Evolutionary conservation across 2,329 filamentous ascomycete genomes (phyloP).

Genomic region (Fusarium falciforme): DNA sequence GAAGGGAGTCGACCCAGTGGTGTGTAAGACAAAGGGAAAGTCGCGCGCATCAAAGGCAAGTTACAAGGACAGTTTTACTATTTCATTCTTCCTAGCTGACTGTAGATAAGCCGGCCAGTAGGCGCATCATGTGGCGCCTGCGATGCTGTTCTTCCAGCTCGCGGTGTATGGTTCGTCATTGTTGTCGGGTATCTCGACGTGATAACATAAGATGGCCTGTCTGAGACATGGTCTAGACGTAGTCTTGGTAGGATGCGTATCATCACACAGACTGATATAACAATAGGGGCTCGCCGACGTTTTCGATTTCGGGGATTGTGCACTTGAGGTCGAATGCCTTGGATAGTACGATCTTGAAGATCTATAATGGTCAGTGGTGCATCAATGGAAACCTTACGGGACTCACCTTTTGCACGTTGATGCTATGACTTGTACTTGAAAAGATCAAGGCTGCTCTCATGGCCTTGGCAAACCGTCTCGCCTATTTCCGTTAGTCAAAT

Average conservation of each 20-base stretch:
- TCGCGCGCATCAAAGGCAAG: constrained; percentile 13
- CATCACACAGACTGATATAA: constrained; percentile 78
- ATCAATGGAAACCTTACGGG: too few species aligned
- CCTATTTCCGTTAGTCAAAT: constrained; percentile 62
- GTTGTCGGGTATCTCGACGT: constrained; percentile 38
- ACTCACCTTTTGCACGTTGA: constrained; percentile 95
- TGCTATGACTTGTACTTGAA: constrained; percentile 98
- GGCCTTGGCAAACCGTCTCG: constrained; percentile 94
- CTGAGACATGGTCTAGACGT: constrained; percentile 6
- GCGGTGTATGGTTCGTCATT: constrained; percentile 29
- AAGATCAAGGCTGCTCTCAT: constrained; percentile 99
- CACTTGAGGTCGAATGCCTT: constrained; percentile 99
- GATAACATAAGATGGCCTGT: constrained; percentile 30
- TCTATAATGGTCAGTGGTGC: constrained; percentile 64
- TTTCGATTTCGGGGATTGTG: constrained; percentile 98
- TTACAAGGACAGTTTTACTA: constrained; percentile 37
- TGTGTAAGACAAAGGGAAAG: constrained; percentile 42
- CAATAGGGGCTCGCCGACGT: constrained; percentile 93
- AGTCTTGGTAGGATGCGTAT: background rate
- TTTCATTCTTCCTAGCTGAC: constrained; percentile 34
- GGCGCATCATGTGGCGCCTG: constrained; percentile 10
- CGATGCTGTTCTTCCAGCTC: constrained; percentile 21
- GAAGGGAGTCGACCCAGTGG: constrained; percentile 37
- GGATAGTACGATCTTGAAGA: constrained; percentile 99
- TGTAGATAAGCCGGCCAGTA: constrained; percentile 22